A percentile compares a stretch with the other conserved stretches of the same genome.
Conservation (phyloP, 129 eudicot genomes). For the Ambrosia trifida region DNA sequence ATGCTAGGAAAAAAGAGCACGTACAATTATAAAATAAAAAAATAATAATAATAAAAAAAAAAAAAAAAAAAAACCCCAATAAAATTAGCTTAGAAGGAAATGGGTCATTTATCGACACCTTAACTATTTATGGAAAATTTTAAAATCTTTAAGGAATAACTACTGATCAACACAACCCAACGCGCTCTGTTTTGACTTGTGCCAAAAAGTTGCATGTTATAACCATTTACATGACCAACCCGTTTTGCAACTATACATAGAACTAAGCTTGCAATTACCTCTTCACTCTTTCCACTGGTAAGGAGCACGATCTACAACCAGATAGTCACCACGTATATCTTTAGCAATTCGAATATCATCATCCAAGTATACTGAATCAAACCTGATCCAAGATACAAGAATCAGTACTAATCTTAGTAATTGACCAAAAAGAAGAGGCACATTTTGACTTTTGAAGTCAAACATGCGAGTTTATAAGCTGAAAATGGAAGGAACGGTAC, state of each 20-base stretch:
- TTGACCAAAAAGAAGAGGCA: not conserved
- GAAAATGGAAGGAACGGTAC: not conserved
- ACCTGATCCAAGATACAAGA: constrained; percentile 41
- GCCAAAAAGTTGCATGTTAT: not conserved
- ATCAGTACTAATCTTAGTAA: constrained; percentile 15
- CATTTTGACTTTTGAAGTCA: constrained; percentile 16
- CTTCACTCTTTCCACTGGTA: constrained; percentile 55
- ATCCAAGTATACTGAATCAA: constrained; percentile 52
- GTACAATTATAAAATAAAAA: not conserved
- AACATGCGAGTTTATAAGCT: constrained; percentile 14
- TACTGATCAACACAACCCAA: not conserved
- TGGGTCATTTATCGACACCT: not conserved
- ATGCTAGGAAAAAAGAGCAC: constrained; percentile 1
- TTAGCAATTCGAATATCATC: constrained; percentile 50
- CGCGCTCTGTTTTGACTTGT: not conserved
- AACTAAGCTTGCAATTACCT: constrained; percentile 19
- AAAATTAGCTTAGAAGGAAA: not conserved
- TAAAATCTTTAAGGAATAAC: not conserved
- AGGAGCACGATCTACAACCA: constrained; percentile 60
- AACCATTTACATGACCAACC: not conserved
- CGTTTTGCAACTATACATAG: not conserved
- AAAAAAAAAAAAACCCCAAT: too few species aligned
- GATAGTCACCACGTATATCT: constrained; percentile 56
- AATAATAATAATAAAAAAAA: not conserved
- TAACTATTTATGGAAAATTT: too few species aligned